Conservation (phyloP, 2,329 filamentous ascomycete genomes). For the Cryphonectria carpinicola region DNA sequence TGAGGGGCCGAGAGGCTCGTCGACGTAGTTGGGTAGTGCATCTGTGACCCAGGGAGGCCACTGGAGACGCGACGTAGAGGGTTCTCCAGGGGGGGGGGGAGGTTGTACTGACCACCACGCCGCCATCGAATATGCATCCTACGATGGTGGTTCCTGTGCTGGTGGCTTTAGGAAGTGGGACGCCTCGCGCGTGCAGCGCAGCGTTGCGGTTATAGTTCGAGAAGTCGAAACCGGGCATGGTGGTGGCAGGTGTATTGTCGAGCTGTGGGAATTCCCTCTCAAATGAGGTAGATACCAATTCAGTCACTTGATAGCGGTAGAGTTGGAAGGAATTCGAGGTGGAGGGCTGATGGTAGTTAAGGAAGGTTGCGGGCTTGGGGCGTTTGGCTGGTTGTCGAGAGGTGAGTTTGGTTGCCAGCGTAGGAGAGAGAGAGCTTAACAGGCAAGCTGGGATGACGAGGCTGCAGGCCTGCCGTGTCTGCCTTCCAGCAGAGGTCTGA, state of each 20-base stretch:
- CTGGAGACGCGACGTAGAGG: background rate
- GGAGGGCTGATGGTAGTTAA: constrained; percentile 9
- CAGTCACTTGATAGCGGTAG: background rate
- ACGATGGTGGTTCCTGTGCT: constrained; percentile 99
- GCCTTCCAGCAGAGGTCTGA: constrained; percentile 12
- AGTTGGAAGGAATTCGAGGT: constrained; percentile 7
- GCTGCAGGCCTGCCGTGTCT: constrained; percentile 54
- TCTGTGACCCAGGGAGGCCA: background rate
- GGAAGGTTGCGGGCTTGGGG: constrained; percentile 7
- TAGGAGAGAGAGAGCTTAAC: constrained; percentile 22
- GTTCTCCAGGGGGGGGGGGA: background rate
- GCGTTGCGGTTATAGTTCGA: constrained; percentile 99
- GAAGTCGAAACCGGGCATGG: constrained; percentile 98
- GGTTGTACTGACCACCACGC: constrained; percentile 75
- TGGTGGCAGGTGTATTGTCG: constrained; percentile 38
- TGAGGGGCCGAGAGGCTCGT: background rate
- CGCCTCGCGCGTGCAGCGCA: constrained; percentile 89
- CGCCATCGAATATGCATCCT: constrained; percentile 93
- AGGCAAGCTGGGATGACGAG: constrained; percentile 55
- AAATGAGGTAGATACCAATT: background rate
- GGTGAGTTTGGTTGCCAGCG: constrained; percentile 20
- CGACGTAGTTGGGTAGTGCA: background rate
- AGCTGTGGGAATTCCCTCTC: constrained; percentile 8
- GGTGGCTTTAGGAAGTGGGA: constrained; percentile 94
- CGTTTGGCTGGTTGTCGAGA: constrained; percentile 3